These are phyloP conservation scores for Aspergillus sp. DNA, from an alignment of 2,329 filamentous ascomycete genomes.

Conservation along the genomic window DNA sequence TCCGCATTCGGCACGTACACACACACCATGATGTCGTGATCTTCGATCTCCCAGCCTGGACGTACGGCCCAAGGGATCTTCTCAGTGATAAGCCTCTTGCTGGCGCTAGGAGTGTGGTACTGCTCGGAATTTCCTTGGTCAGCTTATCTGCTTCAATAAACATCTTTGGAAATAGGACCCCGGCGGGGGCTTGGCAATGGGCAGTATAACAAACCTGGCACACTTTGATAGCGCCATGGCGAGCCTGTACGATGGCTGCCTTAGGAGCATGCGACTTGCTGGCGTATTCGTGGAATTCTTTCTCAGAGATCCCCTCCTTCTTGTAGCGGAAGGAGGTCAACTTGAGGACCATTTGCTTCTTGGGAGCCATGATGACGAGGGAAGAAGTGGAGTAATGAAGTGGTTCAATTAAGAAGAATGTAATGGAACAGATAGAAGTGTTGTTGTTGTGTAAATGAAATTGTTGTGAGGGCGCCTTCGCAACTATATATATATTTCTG, in stretches of 20 bases:
- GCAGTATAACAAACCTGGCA: neutral
- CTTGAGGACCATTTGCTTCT: constrained; percentile 6
- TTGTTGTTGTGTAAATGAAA: too few relatives aligned
- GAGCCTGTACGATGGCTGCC: neutral
- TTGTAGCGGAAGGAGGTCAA: constrained; percentile 2
- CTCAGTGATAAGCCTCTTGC: neutral
- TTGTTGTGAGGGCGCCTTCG: too few relatives aligned
- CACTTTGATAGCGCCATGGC: constrained; percentile 5
- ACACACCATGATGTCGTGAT: constrained; percentile 3
- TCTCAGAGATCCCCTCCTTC: constrained; percentile 1
- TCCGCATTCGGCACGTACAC: neutral
- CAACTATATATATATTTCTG: too few relatives aligned
- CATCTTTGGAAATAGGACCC: too few relatives aligned
- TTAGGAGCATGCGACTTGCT: neutral
- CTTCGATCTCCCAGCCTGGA: neutral
- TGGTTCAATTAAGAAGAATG: too few relatives aligned
- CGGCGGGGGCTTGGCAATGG: too few relatives aligned
- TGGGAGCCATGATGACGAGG: neutral
- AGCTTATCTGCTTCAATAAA: too few relatives aligned
- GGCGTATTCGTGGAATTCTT: constrained; percentile 3
- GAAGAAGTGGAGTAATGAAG: too few relatives aligned
- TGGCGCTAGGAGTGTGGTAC: neutral
- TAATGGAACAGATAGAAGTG: too few relatives aligned
- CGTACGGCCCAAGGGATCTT: constrained; percentile 4
- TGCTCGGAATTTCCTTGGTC: neutral